Evolutionary conservation across 768 basidiomycete genomes (phyloP).

Genomic region (Xanthoconium purpureum): DNA sequence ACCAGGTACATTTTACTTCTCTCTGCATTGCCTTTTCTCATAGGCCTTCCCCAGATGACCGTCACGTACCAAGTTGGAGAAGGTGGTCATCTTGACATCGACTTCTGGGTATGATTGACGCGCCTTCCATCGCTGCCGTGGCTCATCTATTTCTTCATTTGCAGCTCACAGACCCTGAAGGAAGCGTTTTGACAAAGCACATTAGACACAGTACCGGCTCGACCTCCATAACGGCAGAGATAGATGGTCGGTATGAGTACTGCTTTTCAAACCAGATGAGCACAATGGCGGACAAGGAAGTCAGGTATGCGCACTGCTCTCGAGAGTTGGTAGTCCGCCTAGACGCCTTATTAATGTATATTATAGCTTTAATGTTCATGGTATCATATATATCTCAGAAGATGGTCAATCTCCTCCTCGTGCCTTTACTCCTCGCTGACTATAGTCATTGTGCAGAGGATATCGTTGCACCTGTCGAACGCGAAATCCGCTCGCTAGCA

Average conservation of each 20-base stretch:
- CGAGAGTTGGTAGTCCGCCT: background rate
- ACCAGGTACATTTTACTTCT: constrained; percentile 59
- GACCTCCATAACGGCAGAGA: constrained; percentile 79
- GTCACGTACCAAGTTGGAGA: constrained; percentile 98
- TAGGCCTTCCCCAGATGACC: constrained; percentile 70
- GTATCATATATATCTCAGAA: constrained; percentile 89
- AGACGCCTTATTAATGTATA: background rate
- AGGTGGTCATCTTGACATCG: constrained; percentile 95
- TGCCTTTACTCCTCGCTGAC: background rate
- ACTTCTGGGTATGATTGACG: constrained; percentile 76
- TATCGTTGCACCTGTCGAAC: constrained; percentile 91
- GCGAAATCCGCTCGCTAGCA: constrained; percentile 85
- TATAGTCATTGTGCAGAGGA: constrained; percentile 41
- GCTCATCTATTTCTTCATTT: constrained; percentile 6
- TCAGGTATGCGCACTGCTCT: constrained; percentile 55
- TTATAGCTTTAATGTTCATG: constrained; percentile 93
- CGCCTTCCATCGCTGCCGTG: background rate
- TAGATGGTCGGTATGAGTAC: constrained; percentile 87
- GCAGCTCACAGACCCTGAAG: constrained; percentile 80
- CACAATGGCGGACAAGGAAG: constrained; percentile 90
- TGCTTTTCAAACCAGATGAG: constrained; percentile 99
- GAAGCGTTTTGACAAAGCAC: constrained; percentile 68
- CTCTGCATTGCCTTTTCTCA: background rate
- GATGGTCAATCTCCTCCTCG: constrained; percentile 53
- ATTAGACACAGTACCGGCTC: constrained; percentile 88